These are phyloP conservation scores for Carnegiea gigantea DNA, from an alignment of 179 eudicot species.

Conservation along the genomic window DNA sequence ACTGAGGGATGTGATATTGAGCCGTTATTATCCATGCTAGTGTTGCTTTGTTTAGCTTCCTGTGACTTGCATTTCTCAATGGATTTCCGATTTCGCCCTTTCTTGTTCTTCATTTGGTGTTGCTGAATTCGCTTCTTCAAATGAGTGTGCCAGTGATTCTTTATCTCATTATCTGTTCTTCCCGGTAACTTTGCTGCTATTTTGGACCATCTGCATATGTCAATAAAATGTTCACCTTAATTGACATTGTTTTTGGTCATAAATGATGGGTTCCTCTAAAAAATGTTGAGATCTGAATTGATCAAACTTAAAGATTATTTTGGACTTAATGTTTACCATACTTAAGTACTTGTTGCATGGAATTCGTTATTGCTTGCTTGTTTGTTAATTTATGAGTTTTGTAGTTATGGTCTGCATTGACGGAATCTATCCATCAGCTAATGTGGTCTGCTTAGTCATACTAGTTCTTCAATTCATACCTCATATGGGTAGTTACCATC, in stretches of 20 bases:
- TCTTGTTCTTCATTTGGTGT: not conserved
- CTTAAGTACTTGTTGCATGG: too few relatives aligned
- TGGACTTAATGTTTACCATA: too few relatives aligned
- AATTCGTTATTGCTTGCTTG: too few relatives aligned
- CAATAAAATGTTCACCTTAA: not conserved
- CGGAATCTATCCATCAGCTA: too few relatives aligned
- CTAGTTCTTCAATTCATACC: too few relatives aligned
- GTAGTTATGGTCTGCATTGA: too few relatives aligned
- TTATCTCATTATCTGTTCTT: slow-evolving; percentile 9
- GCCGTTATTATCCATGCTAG: not conserved
- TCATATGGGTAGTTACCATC: too few relatives aligned
- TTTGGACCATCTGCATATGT: not conserved
- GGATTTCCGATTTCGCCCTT: slow-evolving; percentile 3
- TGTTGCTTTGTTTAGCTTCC: not conserved
- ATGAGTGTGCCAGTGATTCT: slow-evolving; percentile 6
- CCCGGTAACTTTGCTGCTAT: slow-evolving; percentile 5
- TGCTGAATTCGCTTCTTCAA: not conserved
- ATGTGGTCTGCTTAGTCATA: too few relatives aligned
- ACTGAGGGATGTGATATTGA: not conserved
- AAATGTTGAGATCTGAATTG: too few relatives aligned
- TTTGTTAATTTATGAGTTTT: too few relatives aligned
- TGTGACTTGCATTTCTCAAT: not conserved
- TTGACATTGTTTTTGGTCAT: not conserved
- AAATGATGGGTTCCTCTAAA: not conserved
- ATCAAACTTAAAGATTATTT: too few relatives aligned